Evolutionary conservation across 1,284 basidiomycete species (phyloP).

Genomic region (Ustilago sp.): DNA sequence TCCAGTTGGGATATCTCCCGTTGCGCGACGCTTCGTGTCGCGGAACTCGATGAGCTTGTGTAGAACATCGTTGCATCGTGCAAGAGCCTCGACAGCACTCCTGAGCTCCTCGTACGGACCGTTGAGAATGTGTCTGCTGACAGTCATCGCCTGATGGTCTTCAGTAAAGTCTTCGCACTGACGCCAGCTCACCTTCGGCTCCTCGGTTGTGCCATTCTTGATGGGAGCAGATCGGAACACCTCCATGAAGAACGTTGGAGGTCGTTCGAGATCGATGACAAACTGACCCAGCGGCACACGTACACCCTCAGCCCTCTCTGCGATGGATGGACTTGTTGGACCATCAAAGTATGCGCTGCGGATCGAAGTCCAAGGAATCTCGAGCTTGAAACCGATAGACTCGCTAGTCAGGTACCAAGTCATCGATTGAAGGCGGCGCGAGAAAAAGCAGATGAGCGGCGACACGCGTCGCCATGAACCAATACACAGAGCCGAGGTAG

Average conservation of each 20-base stretch:
- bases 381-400: conserved; percentile 64
- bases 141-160: conserved; percentile 53
- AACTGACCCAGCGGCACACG: conserved; percentile 49
- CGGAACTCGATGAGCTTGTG: conserved; percentile 36
- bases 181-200: conserved; percentile 56
- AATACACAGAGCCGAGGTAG: conserved; percentile 52
- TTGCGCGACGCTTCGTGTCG: conserved; percentile 25
- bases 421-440: conserved; percentile 50
- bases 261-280: conserved; percentile 51
- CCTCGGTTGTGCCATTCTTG: conserved; percentile 25
- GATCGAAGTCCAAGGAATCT: conserved; percentile 56
- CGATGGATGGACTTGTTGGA: conserved; percentile 30
- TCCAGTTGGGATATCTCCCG: conserved; percentile 29
- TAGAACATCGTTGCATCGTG: conserved; percentile 34
- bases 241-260: conserved; percentile 65
- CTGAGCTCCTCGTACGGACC: conserved; percentile 59
- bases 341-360: conserved; percentile 42
- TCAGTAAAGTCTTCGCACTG: conserved; percentile 66
- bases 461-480: conserved; percentile 60
- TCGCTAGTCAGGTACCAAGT: conserved; percentile 60
- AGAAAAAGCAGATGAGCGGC: conserved; percentile 63
- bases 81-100: conserved; percentile 43
- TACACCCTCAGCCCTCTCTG: conserved; percentile 56
- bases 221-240: conserved; percentile 51
- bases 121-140: conserved; percentile 51